Base-by-base conservation (phyloP, 2,329 filamentous ascomycete species). In the Ceratocystis destructans region DNA sequence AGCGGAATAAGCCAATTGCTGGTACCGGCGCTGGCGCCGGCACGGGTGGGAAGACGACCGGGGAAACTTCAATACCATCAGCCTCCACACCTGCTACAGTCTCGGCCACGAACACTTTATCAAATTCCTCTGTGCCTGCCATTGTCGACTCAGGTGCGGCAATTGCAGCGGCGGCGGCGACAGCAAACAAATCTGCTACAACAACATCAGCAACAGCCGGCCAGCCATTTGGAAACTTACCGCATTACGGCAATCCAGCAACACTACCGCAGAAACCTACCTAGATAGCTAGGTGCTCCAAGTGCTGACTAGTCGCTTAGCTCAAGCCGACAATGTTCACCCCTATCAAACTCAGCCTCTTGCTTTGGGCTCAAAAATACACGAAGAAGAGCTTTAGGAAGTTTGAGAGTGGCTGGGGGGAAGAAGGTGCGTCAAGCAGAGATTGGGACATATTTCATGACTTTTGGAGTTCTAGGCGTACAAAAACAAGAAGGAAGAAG, bases 191-290 rank as follows among this genome's bases (percentile, higher is more conserved):
- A 15, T 7, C 53, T 31, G 28, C 53, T 4, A 31, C 17, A 15
- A 41, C 25, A 17, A 33, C 53, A n/a, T 6, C 41, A 45, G 75
- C 55, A 75, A 15, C 76, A 59, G n/a, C 64, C 65, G 59, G 25
- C 20, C 64, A 80, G 70, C 72, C 77, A 5, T 84, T 79, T 70
- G 79, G 77, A 68, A 80, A 83, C 70, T 74, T 85, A 69, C 81
- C 81, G 55, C 79, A 77, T 67, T 85, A 84, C 70, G 82, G 82
- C 69, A 85, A 85, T 73, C 82, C 82, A 67, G 81, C 82, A 41
- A 81, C 80, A 41, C 73, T 85, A 72, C 82, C 82, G 68, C 82
- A 84, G 72, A 84, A 84, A 74, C 82, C 82, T 53, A 65, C 63
- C 41, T 69, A 66, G 63, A 6, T 45, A 28, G 20, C 28, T 17